Evolutionary conservation across 345 rosid species (phyloP).

Genomic region (Gossypium turneri): DNA sequence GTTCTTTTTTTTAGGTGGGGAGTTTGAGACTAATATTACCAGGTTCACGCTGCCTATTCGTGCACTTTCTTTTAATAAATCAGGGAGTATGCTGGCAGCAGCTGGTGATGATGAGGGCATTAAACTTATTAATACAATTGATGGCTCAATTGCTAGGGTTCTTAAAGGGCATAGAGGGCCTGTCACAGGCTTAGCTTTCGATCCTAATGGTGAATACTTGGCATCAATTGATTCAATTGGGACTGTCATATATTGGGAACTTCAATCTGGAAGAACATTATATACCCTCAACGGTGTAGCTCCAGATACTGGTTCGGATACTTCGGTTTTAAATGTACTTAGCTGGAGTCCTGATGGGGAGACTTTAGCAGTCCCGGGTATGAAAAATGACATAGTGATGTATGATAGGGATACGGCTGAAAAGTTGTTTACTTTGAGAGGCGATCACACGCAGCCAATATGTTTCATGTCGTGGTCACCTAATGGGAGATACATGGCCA

Average conservation of each 20-base stretch:
- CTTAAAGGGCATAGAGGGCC: slow-evolving; percentile 86
- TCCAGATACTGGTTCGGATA: slow-evolving; percentile 56
- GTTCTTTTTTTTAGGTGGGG: slow-evolving; percentile 55
- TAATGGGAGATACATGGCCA: slow-evolving; percentile 89
- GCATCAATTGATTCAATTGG: slow-evolving; percentile 85
- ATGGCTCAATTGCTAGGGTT: slow-evolving; percentile 89
- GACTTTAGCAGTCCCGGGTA: slow-evolving; percentile 79
- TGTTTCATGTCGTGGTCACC: slow-evolving; percentile 89
- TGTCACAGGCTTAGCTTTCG: slow-evolving; percentile 77
- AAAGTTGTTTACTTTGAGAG: slow-evolving; percentile 72
- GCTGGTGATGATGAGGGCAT: slow-evolving; percentile 98
- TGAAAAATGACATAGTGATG: slow-evolving; percentile 81
- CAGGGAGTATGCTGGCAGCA: slow-evolving; percentile 88
- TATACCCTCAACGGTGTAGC: slow-evolving; percentile 65
- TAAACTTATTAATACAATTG: slow-evolving; percentile 84
- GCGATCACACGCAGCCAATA: slow-evolving; percentile 66
- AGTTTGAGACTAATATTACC: slow-evolving; percentile 83
- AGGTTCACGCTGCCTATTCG: slow-evolving; percentile 93
- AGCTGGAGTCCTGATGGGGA: slow-evolving; percentile 98
- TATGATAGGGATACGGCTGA: slow-evolving; percentile 93
- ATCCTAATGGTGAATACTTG: slow-evolving; percentile 72
- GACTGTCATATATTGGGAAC: slow-evolving; percentile 82
- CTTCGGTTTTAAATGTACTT: slow-evolving; percentile 54
- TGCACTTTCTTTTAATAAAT: slow-evolving; percentile 71
- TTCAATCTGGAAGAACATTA: slow-evolving; percentile 56